Conservation (phyloP, 331 rosid species). For the Spiraea crenata region DNA sequence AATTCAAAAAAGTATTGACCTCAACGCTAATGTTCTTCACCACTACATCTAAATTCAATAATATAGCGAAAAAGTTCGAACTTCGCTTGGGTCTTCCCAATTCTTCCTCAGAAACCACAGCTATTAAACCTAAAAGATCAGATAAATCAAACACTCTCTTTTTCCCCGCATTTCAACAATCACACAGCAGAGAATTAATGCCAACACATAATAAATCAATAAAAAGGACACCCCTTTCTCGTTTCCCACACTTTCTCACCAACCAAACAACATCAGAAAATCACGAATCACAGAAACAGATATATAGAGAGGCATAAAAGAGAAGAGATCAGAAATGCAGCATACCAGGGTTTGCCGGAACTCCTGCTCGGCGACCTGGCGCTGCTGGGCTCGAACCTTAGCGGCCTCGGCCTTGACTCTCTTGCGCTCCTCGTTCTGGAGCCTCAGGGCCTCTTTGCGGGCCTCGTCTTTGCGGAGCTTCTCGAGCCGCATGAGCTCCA, state of each 20-base stretch:
- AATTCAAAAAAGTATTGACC: background rate
- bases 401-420: constrained; percentile 79
- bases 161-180: background rate
- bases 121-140: no score
- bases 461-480: constrained; percentile 75
- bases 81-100: background rate
- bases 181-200: constrained; percentile 4
- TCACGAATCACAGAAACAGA: background rate
- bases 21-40: background rate
- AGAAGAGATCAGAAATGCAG: background rate
- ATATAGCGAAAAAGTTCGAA: no score
- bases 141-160: no score
- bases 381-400: constrained; percentile 66
- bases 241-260: constrained; percentile 3
- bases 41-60: background rate
- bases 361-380: constrained; percentile 58
- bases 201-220: no score
- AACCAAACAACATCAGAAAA: background rate
- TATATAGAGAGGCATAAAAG: background rate
- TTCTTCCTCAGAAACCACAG: background rate
- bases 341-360: constrained; percentile 74
- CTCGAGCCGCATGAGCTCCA: constrained; percentile 64
- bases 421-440: constrained; percentile 73
- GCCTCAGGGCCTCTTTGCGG: constrained; percentile 55
- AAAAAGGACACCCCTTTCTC: background rate